phyloP scores from a whole-genome alignment of 176 grass and related monocot genomes.

The Rhynchospora pubera region DNA sequence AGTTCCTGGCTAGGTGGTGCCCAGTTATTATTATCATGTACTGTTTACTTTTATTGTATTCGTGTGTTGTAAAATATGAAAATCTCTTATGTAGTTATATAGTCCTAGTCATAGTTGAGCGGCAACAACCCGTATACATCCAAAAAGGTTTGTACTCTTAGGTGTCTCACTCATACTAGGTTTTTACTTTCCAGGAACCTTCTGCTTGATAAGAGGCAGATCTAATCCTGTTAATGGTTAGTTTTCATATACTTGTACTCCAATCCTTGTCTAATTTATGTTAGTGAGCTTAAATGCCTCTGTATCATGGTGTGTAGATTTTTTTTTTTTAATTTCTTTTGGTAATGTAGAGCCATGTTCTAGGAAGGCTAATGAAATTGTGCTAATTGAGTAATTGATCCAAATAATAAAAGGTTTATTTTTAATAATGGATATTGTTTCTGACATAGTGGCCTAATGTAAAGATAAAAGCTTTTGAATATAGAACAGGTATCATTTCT shows the following conservation, averaged over 20 bases:
- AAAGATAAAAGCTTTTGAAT: neutral
- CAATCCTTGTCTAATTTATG: neutral
- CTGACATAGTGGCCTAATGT: neutral
- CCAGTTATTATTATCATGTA: slow-evolving; percentile 1
- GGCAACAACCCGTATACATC: neutral
- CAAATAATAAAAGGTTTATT: neutral
- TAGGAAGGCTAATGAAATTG: neutral
- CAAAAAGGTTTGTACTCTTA: neutral
- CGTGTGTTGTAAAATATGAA: slow-evolving; percentile 1
- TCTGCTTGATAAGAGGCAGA: slow-evolving; percentile 6
- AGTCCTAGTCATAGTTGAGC: neutral
- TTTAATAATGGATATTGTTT: neutral
- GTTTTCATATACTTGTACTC: neutral
- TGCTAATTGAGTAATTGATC: neutral
- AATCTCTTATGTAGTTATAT: neutral
- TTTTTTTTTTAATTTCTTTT: neutral
- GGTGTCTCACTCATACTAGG: neutral
- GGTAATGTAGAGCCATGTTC: neutral
- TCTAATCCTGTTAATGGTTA: neutral
- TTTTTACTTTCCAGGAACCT: neutral
- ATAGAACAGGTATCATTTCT: neutral
- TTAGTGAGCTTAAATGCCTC: neutral
- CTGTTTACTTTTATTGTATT: slow-evolving; percentile 14
- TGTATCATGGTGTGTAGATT: slow-evolving; percentile 5
- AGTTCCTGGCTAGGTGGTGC: neutral